Conservation (phyloP, 768 basidiomycete genomes). For the Erythrobasidium yunnanense region DNA sequence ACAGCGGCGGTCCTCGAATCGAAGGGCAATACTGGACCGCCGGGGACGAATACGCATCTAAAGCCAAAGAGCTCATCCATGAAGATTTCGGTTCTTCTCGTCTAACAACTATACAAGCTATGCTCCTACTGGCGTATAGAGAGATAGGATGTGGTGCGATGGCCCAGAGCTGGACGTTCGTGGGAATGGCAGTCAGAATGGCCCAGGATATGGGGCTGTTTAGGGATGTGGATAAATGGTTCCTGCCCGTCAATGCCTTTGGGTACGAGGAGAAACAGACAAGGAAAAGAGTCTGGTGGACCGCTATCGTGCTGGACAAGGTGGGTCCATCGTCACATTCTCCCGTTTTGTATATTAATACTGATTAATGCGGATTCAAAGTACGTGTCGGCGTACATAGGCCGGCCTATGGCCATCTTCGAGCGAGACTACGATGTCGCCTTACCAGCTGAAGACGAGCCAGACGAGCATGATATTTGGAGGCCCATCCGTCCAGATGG, state of each 20-base stretch:
- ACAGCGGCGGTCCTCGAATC: slow-evolving; percentile 19
- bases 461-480: slow-evolving; percentile 41
- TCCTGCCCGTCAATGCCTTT: slow-evolving; percentile 37
- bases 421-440: slow-evolving; percentile 40
- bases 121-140: slow-evolving; percentile 69
- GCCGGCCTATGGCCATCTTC: slow-evolving; percentile 36
- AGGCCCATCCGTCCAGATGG: slow-evolving; percentile 35
- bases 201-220: slow-evolving; percentile 38
- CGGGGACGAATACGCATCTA: slow-evolving; percentile 34
- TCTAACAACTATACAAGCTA: slow-evolving; percentile 63
- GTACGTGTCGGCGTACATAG: slow-evolving; percentile 29
- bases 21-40: slow-evolving; percentile 37
- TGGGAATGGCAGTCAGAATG: slow-evolving; percentile 75
- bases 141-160: slow-evolving; percentile 78
- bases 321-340: neutral
- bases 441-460: slow-evolving; percentile 38
- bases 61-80: slow-evolving; percentile 40
- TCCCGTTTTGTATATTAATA: neutral
- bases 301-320: slow-evolving; percentile 37
- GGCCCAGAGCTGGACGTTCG: slow-evolving; percentile 75
- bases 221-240: slow-evolving; percentile 37
- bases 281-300: slow-evolving; percentile 40
- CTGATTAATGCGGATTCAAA: neutral
- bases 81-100: slow-evolving; percentile 59
- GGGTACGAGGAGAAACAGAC: slow-evolving; percentile 40